Base-by-base conservation (phyloP, 495 filamentous ascomycete genomes). In the Neurospora sp. region DNA sequence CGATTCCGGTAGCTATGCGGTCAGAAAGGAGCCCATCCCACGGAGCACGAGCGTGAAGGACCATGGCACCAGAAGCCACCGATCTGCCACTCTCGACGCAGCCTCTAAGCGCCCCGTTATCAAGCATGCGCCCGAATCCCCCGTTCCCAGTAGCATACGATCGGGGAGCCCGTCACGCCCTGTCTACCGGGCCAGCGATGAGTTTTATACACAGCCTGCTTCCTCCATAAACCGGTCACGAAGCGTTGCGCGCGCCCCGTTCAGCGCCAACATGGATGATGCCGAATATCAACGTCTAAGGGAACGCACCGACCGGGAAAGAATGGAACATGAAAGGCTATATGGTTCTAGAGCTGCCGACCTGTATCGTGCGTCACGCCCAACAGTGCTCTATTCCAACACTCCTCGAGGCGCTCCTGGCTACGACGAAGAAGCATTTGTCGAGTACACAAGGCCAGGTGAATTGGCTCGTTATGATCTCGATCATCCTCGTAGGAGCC, bases 401-500 rank as follows among this genome's bases (percentile, higher is more conserved):
- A 70, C 78, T 37, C 76, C 80, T 69, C 77, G 78, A 73, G 73
- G 80, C 47, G 74, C 87, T 42, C 81, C 86, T 14, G 88, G 90
- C 69, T 90, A 90, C 77, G 87, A 89, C 70, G 89, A 90, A 45
- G 85, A 89, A 47, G 89, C 89, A 2, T 93, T 90, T 65, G 22
- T 65, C 76, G 90, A 91, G 68, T 93, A 93, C 74, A 93, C 91
- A 5, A 90, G 88, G 37, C 88, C 90, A 9, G 85, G 88, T 74
- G 91, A 93, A 73, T 83, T 92, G 69, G 90, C 89, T 41, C 85
- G 91, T 47, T 89, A 89, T 65, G 91, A 93, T 73, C 75, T 88
- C 71, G 88, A 81, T 78, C 83, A 80, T 45, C 84, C 79, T n/a
- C 73, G 72, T 16, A 79, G 79, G 69, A 81, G 83, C 69, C 82